Base-by-base conservation (phyloP, 2,329 filamentous ascomycete genomes). In the Cercospora beticola region DNA sequence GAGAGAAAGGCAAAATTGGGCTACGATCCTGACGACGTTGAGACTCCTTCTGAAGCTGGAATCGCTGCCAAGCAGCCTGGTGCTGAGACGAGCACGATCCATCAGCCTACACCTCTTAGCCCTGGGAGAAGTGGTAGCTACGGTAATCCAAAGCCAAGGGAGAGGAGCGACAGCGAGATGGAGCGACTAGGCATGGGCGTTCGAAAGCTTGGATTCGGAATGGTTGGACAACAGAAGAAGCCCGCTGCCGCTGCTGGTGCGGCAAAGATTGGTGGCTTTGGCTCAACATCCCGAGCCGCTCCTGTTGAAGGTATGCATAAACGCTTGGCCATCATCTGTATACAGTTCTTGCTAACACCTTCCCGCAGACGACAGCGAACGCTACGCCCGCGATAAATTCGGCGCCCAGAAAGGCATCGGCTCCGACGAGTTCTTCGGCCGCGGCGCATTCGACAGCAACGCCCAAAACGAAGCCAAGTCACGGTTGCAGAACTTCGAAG, bases 351-450 rank as follows among this genome's bases (percentile, higher is more conserved):
- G 56, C 56, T 59, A 26, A 59, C 56, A 59, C 4, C 28, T 57
- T 23, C 46, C 23, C 60, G 7, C 75, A 85, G 87, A 88, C 59
- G 93, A 97, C 67, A 89, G 90, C 65, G 89, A 97, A 76, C 89
- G 88, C 77, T 96, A 92, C 78, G 93, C 94, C 5, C 91, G 92
- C 76, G 84, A 87, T 77, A 97, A 97, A 81, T 99, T 99, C 77
- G 94, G 94, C 69, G 82, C 82, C 54, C 95, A 99, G 80, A 98
- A 98, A 85, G 92, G 92, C 74, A 99, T 99, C 74, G 97, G 93
- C 0, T 97, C 94, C 0, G 95, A 99, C 79, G 95, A 99, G 79
- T 99, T 97, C 86, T 99, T 99, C 78, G 93, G 94, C 76, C 94
- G 95, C 79, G 92, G 93, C 64, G 83, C 87, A 65, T 98, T 90